Conservation (phyloP, 352 stramenopile genomes). For the Phytopythium litorale region DNA sequence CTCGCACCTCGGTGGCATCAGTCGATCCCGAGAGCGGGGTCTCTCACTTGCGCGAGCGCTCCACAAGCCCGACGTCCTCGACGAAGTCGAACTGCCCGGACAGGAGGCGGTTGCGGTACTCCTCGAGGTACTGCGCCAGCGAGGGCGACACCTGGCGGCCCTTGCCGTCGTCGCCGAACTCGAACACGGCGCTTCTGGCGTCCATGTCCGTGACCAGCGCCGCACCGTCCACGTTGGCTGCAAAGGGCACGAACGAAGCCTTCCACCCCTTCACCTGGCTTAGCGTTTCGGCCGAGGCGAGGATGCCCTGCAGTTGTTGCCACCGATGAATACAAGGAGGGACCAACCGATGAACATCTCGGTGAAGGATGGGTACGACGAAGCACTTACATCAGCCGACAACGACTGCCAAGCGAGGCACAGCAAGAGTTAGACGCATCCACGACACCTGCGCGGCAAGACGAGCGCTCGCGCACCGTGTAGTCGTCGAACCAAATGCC, state of each 20-base stretch:
- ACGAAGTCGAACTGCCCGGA: constrained; percentile 81
- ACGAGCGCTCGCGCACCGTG: constrained; percentile 25
- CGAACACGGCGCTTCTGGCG: constrained; percentile 56
- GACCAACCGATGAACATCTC: background rate
- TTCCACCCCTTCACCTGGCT: constrained; percentile 50
- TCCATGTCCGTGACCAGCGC: constrained; percentile 54
- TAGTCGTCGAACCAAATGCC: constrained; percentile 86
- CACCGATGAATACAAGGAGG: background rate
- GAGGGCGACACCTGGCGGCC: constrained; percentile 40
- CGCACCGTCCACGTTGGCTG: constrained; percentile 59
- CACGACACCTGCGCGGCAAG: background rate
- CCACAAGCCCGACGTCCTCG: constrained; percentile 76
- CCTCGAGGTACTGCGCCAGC: constrained; percentile 71
- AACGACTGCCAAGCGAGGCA: constrained; percentile 35
- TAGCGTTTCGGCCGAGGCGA: constrained; percentile 43
- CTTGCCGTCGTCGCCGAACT: constrained; percentile 65
- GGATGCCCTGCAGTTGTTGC: constrained; percentile 43
- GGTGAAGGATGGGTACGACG: background rate
- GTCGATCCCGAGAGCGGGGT: background rate
- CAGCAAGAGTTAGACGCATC: background rate
- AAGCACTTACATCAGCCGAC: constrained; percentile 37
- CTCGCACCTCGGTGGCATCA: background rate
- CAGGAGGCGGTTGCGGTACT: constrained; percentile 77
- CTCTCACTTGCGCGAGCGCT: constrained; percentile 60
- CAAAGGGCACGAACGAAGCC: constrained; percentile 63